These are phyloP conservation scores for Heterobasidion occidentale DNA, from an alignment of 1,284 basidiomycete species.

Conservation along the genomic window DNA sequence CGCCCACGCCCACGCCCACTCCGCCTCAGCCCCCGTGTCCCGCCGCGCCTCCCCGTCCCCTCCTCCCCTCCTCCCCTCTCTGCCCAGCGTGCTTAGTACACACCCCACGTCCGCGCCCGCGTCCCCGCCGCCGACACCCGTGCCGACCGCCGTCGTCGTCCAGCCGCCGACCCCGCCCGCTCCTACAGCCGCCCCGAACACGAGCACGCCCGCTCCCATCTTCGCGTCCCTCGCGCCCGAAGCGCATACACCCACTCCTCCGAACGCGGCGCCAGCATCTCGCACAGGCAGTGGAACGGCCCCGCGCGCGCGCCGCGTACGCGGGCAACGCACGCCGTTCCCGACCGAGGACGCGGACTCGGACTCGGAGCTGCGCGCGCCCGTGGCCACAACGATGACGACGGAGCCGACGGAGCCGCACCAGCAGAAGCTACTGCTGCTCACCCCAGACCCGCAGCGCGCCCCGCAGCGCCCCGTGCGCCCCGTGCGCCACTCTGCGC, in stretches of 20 bases:
- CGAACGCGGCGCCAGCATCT: constrained; percentile 26
- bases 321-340: constrained; percentile 5
- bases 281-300: too few relatives aligned
- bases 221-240: constrained; percentile 24
- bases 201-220: constrained; percentile 9
- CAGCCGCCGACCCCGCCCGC: constrained; percentile 23
- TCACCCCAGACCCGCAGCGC: neutral
- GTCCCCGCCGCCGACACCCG: constrained; percentile 13
- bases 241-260: constrained; percentile 27
- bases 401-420: neutral
- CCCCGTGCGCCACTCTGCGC: constrained; percentile 6
- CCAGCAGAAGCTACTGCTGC: neutral
- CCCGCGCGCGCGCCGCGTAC: too few relatives aligned
- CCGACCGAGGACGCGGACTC: constrained; percentile 17
- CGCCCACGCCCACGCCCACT: constrained; percentile 11
- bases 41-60: constrained; percentile 11
- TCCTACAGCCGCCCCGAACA: neutral
- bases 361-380: constrained; percentile 22
- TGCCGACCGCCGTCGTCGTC: constrained; percentile 16
- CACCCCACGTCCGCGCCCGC: constrained; percentile 8
- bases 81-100: neutral
- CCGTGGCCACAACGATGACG: constrained; percentile 3
- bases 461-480: neutral
- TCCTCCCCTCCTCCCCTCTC: constrained; percentile 8
- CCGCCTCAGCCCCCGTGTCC: constrained; percentile 4